Evolutionary conservation across 2,329 filamentous ascomycete genomes (phyloP).

Genomic region (Hawksworthiomyces lignivorus): DNA sequence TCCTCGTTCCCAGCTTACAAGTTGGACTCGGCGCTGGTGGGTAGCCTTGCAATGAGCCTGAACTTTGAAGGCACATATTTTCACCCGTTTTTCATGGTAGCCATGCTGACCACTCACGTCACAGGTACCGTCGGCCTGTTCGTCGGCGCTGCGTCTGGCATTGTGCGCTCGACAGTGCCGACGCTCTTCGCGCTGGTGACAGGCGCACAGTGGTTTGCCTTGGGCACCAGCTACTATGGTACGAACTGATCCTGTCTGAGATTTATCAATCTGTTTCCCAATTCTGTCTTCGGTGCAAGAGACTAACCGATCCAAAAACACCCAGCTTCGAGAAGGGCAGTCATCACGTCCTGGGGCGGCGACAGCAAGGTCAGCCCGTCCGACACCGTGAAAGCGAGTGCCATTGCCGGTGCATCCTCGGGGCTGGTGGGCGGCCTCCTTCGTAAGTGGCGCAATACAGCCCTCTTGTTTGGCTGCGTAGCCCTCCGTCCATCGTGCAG

Average conservation of each 20-base stretch:
- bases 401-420: conserved; percentile 62
- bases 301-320: too few relatives aligned
- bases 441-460: conserved; percentile 43
- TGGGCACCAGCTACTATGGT: conserved; percentile 74
- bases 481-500: not conserved
- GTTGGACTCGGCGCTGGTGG: conserved; percentile 53
- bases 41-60: too few relatives aligned
- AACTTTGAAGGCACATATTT: too few relatives aligned
- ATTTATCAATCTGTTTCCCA: too few relatives aligned
- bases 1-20: conserved; percentile 46
- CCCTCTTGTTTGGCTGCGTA: too few relatives aligned
- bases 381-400: conserved; percentile 60
- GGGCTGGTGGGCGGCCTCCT: conserved; percentile 51
- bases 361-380: conserved; percentile 44
- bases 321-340: conserved; percentile 41
- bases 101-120: too few relatives aligned
- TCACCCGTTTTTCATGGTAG: too few relatives aligned
- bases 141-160: conserved; percentile 61
- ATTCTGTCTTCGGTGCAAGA: too few relatives aligned
- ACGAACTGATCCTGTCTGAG: too few relatives aligned
- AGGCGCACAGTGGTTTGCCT: conserved; percentile 72
- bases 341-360: conserved; percentile 40
- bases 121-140: conserved; percentile 54
- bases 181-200: conserved; percentile 64
- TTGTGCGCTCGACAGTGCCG: conserved; percentile 59